Evolutionary conservation across 352 stramenopile species (phyloP).

Genomic region (Pythium scleroteichum): DNA sequence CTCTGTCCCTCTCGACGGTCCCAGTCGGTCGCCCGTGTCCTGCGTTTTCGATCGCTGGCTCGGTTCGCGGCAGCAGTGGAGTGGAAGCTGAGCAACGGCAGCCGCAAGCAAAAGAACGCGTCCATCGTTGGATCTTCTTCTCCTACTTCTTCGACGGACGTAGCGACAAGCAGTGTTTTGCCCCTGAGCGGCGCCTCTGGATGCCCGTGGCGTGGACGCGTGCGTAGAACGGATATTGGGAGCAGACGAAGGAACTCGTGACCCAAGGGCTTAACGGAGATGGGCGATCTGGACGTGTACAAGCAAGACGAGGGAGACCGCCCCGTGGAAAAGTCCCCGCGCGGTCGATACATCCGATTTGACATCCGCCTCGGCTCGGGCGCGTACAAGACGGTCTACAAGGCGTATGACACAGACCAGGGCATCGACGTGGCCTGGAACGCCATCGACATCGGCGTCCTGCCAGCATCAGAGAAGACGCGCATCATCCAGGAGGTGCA

Average conservation of each 20-base stretch:
- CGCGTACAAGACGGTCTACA: constrained; percentile 92
- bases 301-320: constrained; percentile 73
- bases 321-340: constrained; percentile 74
- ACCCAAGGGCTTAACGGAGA: not conserved
- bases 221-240: too few species aligned
- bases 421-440: constrained; percentile 99
- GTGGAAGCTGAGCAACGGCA: not conserved
- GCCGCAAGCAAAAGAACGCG: too few species aligned
- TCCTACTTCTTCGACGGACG: too few species aligned
- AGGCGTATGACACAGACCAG: constrained; percentile 98
- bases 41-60: not conserved
- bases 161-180: too few species aligned
- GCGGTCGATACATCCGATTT: constrained; percentile 86
- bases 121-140: too few species aligned
- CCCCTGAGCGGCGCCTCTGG: too few species aligned
- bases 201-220: too few species aligned
- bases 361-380: constrained; percentile 81
- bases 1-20: not conserved
- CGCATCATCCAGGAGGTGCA: constrained; percentile 98
- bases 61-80: not conserved
- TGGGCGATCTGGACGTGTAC: constrained; percentile 75
- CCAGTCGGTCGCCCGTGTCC: not conserved
- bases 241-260: too few species aligned
- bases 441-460: constrained; percentile 95
- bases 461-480: constrained; percentile 94